Evolutionary conservation across 148 eudicot species (phyloP).

Genomic region (Cornus suecica): DNA sequence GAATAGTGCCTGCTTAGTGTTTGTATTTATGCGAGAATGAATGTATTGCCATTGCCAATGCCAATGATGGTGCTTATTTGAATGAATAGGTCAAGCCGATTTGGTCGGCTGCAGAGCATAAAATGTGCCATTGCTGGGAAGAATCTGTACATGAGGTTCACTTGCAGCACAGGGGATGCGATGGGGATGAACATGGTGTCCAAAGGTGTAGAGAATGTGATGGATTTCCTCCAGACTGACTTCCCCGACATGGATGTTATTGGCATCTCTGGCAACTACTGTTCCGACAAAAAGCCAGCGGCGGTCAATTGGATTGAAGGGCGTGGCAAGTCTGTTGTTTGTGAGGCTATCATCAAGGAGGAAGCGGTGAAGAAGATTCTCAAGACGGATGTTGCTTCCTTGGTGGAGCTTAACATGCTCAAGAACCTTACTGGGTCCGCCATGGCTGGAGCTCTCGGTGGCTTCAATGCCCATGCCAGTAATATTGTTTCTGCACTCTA

Average conservation of each 20-base stretch:
- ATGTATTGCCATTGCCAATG: too few relatives aligned
- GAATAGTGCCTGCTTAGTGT: not conserved
- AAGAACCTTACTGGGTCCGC: slow-evolving; percentile 5
- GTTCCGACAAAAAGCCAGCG: slow-evolving; percentile 4
- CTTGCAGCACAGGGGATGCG: slow-evolving; percentile 4
- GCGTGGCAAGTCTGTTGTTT: slow-evolving; percentile 2
- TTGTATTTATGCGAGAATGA: too few relatives aligned
- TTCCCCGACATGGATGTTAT: slow-evolving; percentile 3
- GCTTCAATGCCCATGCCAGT: slow-evolving; percentile 5
- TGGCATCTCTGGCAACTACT: slow-evolving; percentile 4
- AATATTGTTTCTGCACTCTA: slow-evolving; percentile 4
- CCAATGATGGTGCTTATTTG: not conserved
- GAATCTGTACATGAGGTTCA: not conserved
- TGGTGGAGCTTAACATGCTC: slow-evolving; percentile 1
- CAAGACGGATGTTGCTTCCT: not conserved
- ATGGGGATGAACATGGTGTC: slow-evolving; percentile 10
- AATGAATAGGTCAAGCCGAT: slow-evolving; percentile 1
- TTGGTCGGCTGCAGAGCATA: not conserved
- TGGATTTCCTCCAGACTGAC: not conserved
- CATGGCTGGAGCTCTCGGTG: slow-evolving; percentile 5
- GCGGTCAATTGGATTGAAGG: slow-evolving; percentile 8
- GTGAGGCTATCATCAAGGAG: not conserved
- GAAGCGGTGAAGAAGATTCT: not conserved
- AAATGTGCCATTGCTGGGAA: slow-evolving; percentile 2
- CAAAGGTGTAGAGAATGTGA: slow-evolving; percentile 1